A percentile compares a stretch with the other conserved stretches of the same genome.
Evolutionary conservation across 129 eudicot species (phyloP).

Genomic region (Sambucus nigra): DNA sequence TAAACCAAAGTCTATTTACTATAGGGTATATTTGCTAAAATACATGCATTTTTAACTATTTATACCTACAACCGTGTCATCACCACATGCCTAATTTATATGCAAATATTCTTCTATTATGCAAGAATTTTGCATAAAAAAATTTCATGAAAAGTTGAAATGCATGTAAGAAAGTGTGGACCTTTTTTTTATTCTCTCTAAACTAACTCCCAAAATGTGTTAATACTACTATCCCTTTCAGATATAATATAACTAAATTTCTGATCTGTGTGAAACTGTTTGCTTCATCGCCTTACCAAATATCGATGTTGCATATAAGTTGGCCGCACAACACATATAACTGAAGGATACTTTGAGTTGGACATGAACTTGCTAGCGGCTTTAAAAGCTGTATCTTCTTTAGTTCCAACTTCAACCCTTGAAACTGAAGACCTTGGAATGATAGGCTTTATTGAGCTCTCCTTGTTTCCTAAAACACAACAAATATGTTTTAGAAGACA

Average conservation of each 20-base stretch:
- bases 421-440: not conserved
- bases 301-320: not conserved
- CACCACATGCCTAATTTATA: too few species aligned
- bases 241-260: not conserved
- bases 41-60: too few species aligned
- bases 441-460: not conserved
- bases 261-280: not conserved
- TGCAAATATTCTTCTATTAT: not conserved
- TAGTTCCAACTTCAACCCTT: not conserved
- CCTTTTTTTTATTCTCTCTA: too few species aligned
- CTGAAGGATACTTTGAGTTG: conserved; percentile 3
- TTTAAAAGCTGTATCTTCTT: not conserved
- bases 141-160: too few species aligned
- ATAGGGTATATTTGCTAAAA: too few species aligned
- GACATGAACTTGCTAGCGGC: not conserved
- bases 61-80: too few species aligned
- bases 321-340: not conserved
- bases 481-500: not conserved
- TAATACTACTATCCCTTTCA: not conserved
- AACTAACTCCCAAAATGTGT: too few species aligned
- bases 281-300: not conserved
- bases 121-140: too few species aligned
- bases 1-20: too few species aligned
- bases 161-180: not conserved
- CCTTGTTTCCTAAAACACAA: not conserved